Percentiles rank a stretch among this genome's conserved stretches.
Conservation (phyloP, 306 rosid genomes). For the Rubus parviflorus region DNA sequence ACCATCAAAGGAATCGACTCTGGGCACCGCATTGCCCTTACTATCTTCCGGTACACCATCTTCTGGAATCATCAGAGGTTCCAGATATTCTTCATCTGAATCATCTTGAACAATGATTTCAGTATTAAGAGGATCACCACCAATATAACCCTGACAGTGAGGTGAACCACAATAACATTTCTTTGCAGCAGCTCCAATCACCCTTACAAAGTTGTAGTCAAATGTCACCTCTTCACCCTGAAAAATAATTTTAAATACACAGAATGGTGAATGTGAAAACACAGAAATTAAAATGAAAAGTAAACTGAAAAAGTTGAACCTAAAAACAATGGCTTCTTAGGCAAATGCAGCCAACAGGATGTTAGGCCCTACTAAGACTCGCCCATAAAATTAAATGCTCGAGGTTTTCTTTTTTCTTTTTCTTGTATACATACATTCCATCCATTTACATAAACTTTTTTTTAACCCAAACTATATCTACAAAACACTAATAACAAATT, state of each 20-base stretch:
- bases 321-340: slow-evolving; percentile 15
- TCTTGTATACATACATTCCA: neutral
- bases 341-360: slow-evolving; percentile 7
- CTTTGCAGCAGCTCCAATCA: slow-evolving; percentile 99
- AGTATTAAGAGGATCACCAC: slow-evolving; percentile 74
- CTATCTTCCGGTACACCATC: slow-evolving; percentile 42
- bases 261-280: slow-evolving; percentile 18
- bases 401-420: neutral
- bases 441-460: neutral
- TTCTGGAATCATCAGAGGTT: slow-evolving; percentile 67
- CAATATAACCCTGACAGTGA: slow-evolving; percentile 89
- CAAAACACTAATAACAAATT: neutral
- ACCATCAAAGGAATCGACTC: slow-evolving; percentile 30
- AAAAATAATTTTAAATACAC: slow-evolving; percentile 11
- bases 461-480: neutral
- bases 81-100: slow-evolving; percentile 95
- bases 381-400: neutral
- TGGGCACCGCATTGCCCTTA: slow-evolving; percentile 14
- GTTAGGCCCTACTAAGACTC: neutral
- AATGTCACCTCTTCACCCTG: slow-evolving; percentile 99
- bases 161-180: slow-evolving; percentile 84
- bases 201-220: slow-evolving; percentile 99
- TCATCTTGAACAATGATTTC: slow-evolving; percentile 80
- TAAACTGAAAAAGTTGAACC: slow-evolving; percentile 9
- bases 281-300: neutral